Base-by-base conservation (phyloP, 2,329 filamentous ascomycete species). In the Neonectria ditissima region DNA sequence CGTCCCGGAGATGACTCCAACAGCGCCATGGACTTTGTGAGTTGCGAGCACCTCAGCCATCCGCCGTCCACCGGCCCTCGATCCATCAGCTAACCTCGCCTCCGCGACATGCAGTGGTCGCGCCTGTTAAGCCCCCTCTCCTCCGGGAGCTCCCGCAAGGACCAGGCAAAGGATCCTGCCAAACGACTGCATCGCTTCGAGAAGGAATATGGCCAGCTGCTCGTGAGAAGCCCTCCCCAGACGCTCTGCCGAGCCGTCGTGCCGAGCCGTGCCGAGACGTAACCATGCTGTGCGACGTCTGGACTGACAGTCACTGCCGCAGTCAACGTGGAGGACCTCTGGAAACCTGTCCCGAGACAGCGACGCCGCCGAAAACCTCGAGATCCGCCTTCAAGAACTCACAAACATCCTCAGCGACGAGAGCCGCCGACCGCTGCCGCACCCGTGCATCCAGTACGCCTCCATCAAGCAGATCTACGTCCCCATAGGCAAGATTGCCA, bases 371-470 rank as follows among this genome's bases (percentile, higher is more conserved):
- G 87, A 90, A 73, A 84, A 83, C 59, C 82, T 91, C 75, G 87
- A 90, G 76, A 83, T 86, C 67, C 84, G 86, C 61, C 84, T 91
- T 26, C 87, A 89, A 69, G 86, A 89, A 71, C 83, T 91, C 44
- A 89, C 87, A 69, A 86, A 85, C 69, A 90, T 97, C 73, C 89
- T 98, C 68, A 91, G 89, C 80, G 94, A 97, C 81, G 95, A 98
- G 81, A 92, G 92, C 64, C 91, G 94, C 69, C 90, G 93, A 45
- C 93, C 94, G 5, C 87, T 94, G 26, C 95, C 95, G 7, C 95
- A 98, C 78, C 92, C 94, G 4, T 99, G 96, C 81, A 92, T 98
- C 39, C 86, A 91, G 72, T 97, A 95, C 80, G 92, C 93, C 63
- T 89, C 93, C 37, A 88, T 89, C 57, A 93, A 94, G 71, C 93